These are phyloP conservation scores for Platanthera zijinensis DNA, from an alignment of 106 monocot species.

Conservation along the genomic window DNA sequence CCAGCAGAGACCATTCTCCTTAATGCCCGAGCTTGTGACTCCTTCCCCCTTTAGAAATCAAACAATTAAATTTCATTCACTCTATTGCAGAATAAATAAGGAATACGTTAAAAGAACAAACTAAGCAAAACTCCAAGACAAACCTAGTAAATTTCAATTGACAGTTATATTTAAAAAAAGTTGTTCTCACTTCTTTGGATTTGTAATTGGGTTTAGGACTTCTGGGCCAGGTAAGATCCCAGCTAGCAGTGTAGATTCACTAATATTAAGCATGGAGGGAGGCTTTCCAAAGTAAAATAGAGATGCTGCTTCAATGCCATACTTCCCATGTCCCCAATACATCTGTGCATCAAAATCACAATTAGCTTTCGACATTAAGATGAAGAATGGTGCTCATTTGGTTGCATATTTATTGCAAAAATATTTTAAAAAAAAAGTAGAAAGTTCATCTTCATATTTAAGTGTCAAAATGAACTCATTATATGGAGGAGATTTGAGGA, in stretches of 20 bases:
- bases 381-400: neutral
- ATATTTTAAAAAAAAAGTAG: neutral
- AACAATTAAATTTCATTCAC: neutral
- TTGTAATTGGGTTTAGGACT: constrained; percentile 29
- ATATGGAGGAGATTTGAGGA: neutral
- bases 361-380: neutral
- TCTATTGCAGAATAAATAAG: neutral
- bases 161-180: neutral
- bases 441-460: neutral
- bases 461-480: neutral
- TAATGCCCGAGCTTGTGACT: constrained; percentile 31
- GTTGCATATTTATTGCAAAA: neutral
- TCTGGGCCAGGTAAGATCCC: constrained; percentile 55
- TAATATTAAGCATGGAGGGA: constrained; percentile 30
- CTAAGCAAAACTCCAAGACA: neutral
- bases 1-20: constrained; percentile 40
- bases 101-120: neutral
- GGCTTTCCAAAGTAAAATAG: constrained; percentile 47
- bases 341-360: constrained; percentile 19
- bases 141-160: neutral
- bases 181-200: constrained; percentile 20
- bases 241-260: constrained; percentile 40
- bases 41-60: constrained; percentile 22
- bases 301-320: constrained; percentile 40
- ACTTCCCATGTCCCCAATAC: constrained; percentile 52